A percentile compares a stretch with the other conserved stretches of the same genome.
phyloP scores from a whole-genome alignment of 148 eudicot genomes.

The Rhododendron kiyosumense region DNA sequence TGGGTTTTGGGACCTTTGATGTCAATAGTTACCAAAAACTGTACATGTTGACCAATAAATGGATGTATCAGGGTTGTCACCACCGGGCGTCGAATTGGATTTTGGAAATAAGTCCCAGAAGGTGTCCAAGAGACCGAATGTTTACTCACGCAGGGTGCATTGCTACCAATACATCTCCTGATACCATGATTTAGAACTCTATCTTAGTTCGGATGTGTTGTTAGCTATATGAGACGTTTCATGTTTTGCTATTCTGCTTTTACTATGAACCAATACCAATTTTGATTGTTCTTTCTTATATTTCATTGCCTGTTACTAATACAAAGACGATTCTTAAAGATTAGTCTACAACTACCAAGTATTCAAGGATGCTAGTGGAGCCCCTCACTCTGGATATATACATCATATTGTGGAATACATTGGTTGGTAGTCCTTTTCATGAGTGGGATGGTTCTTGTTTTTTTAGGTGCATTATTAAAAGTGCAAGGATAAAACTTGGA shows the following conservation, averaged over 20 bases:
- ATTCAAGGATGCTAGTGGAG: background rate
- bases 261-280: background rate
- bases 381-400: background rate
- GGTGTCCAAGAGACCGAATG: background rate
- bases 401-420: too few species aligned
- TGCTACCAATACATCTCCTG: background rate
- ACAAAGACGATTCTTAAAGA: background rate
- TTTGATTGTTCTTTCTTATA: background rate
- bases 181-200: background rate
- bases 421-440: constrained; percentile 10
- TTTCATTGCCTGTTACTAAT: background rate
- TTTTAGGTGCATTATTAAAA: constrained; percentile 18
- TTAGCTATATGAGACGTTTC: background rate
- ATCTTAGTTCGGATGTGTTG: background rate
- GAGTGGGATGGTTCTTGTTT: constrained; percentile 9
- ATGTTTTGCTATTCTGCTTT: background rate
- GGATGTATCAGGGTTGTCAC: background rate
- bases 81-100: background rate
- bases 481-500: background rate
- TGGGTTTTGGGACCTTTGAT: background rate
- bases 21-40: background rate
- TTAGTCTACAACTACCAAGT: background rate
- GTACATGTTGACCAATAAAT: background rate
- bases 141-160: background rate
- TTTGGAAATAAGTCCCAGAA: background rate